Percentiles rank a stretch among this genome's conserved stretches.
Evolutionary conservation across 352 stramenopile species (phyloP).

Genomic region (Aphanomyces cochlioides): DNA sequence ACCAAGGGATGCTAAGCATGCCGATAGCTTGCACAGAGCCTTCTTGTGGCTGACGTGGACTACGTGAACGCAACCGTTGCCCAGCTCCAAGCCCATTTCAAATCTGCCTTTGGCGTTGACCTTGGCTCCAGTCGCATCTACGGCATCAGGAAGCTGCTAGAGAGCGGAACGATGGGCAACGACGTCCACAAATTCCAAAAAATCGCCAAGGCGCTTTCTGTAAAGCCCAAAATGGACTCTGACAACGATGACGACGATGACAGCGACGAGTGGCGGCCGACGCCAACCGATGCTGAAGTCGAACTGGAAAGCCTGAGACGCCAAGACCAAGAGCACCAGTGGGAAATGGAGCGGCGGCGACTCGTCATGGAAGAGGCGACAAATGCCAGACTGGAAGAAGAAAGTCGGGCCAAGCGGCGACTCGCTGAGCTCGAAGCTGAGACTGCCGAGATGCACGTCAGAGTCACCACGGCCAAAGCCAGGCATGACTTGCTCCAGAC

Average conservation of each 20-base stretch:
- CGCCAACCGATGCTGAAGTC: not conserved
- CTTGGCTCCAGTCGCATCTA: not conserved
- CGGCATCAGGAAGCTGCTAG: not conserved
- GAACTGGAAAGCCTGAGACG: not conserved
- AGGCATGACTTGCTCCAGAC: not conserved
- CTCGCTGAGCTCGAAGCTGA: not conserved
- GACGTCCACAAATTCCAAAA: constrained; percentile 4
- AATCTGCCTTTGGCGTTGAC: not conserved
- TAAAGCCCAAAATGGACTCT: not conserved
- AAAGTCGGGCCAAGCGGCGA: not conserved
- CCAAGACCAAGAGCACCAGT: constrained; percentile 7
- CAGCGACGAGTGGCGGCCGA: constrained; percentile 6
- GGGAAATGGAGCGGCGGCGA: constrained; percentile 11
- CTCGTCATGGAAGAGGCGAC: constrained; percentile 1
- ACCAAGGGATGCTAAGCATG: not conserved
- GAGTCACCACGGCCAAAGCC: not conserved
- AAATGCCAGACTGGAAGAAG: not conserved
- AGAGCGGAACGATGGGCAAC: constrained; percentile 10
- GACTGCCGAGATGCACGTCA: constrained; percentile 1
- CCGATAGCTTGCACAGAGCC: not conserved
- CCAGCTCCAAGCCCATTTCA: constrained; percentile 1
- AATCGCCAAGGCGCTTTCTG: not conserved
- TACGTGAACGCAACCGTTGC: constrained; percentile 1
- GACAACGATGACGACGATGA: constrained; percentile 4
- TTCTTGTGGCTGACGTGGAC: constrained; percentile 5